Percentiles rank a stretch among this genome's conserved stretches.
Conservation (phyloP, 345 rosid species). For the Viola odorata region DNA sequence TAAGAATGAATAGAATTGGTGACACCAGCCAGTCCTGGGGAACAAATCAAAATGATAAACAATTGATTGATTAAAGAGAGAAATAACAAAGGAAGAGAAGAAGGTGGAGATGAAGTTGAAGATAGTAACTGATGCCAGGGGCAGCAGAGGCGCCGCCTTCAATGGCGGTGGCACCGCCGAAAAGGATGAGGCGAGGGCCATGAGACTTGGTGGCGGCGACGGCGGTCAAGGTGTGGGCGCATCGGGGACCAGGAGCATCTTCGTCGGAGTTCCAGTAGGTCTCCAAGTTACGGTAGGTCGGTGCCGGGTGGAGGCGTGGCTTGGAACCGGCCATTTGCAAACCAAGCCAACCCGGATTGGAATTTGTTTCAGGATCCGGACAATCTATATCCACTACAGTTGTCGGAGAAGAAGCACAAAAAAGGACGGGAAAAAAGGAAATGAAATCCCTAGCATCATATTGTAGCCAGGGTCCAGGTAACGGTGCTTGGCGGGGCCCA, state of each 20-base stretch:
- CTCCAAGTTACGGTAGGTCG: conserved; percentile 66
- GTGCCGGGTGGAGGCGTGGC: conserved; percentile 82
- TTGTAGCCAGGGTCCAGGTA: conserved; percentile 1
- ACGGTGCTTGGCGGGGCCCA: not conserved
- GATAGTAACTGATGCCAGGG: conserved; percentile 81
- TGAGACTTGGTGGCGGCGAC: conserved; percentile 85
- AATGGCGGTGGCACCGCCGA: conserved; percentile 98
- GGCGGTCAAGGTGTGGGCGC: conserved; percentile 86
- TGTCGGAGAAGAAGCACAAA: no score
- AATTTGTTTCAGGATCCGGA: not conserved
- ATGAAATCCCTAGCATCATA: not conserved
- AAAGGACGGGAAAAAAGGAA: no score
- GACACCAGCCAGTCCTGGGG: conserved; percentile 87
- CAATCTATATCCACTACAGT: no score
- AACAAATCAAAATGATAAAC: conserved; percentile 6
- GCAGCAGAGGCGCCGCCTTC: conserved; percentile 85
- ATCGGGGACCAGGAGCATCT: conserved; percentile 94
- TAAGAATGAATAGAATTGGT: conserved; percentile 92
- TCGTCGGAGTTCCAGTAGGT: conserved; percentile 87
- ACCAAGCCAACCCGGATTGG: conserved; percentile 3
- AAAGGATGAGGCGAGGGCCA: conserved; percentile 92
- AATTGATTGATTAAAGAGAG: not conserved
- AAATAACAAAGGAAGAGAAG: not conserved
- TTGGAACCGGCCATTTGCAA: conserved; percentile 58
- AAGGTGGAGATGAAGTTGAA: not conserved